Evolutionary conservation across 495 filamentous ascomycete genomes (phyloP), one percentile per base, ranked within the genome.

Genomic region (Aspergillus biplanus): DNA sequence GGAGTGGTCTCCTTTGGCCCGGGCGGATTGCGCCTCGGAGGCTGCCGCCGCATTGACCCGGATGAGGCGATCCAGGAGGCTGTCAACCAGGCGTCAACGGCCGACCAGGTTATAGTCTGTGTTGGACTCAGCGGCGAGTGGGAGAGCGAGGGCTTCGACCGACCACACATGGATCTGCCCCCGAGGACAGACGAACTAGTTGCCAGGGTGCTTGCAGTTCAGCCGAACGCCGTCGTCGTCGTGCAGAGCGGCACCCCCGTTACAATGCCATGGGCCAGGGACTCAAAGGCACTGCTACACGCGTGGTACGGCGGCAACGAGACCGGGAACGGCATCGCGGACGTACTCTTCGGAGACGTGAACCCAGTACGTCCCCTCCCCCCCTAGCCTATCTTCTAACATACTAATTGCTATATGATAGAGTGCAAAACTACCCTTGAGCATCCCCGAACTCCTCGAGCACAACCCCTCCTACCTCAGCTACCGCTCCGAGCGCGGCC

Each of bases 141-240:
- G 92, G 92, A 94, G 71, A 88, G 87, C 16, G 92, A 95, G 73
- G 92, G 91, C 7, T 87, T 90, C 52, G 91, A 95, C 68, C 82
- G 90, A 11, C 79, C 87, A 55, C 83, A 81, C 35, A 92, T 93
- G 90, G 83, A 88, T 60, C 78, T 94, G 9, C 91, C 90, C 5
- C 86, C 87, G 2, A 82, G 81, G 61, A 89, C 88, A 62, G 89
- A 93, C 70, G 81, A 86, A 15, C 80, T 95, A 15, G 83, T 94
- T 63, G 78, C 84, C 37, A 83, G 83, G 13, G 86, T 94, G 1
- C 77, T 89, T 8, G 73, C 78, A 32, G 89, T 84, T 4, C 91
- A 92, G 65, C 87, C 90, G 1, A 80, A 82, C 27, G 88, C 90
- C 0, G 82, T 92, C 1, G 85, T 96, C 3, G 89, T 93, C 5